A percentile compares a stretch with the other conserved stretches of the same genome.
Conservation (phyloP, 139 green algal genomes). For the Haematococcus lacustris region DNA sequence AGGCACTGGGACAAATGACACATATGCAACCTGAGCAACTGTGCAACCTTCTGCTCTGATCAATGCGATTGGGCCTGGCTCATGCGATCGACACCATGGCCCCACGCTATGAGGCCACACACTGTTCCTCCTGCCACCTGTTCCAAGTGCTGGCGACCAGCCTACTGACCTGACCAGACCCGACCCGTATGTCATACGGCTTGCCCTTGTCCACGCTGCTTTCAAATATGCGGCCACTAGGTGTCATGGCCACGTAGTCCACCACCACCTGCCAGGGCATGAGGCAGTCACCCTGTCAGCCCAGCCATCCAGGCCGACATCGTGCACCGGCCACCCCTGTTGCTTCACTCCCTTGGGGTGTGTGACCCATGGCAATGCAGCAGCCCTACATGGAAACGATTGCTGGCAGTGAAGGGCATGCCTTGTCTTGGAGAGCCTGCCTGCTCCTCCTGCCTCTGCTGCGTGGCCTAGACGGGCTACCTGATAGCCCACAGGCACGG, state of each 20-base stretch:
- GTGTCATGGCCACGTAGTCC: conserved; percentile 88
- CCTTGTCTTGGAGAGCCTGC: not conserved
- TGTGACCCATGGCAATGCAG: not conserved
- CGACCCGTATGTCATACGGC: conserved; percentile 80
- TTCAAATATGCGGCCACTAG: conserved; percentile 71
- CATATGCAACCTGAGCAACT: too few species aligned
- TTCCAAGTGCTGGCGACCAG: too few species aligned
- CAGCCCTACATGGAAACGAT: not conserved
- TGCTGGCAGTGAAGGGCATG: not conserved
- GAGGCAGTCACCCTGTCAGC: not conserved
- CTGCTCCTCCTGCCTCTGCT: not conserved
- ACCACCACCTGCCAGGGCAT: conserved; percentile 57
- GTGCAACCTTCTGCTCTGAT: too few species aligned
- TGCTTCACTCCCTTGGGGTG: not conserved
- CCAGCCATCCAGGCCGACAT: not conserved
- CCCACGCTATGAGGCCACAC: too few species aligned
- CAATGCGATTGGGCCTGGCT: too few species aligned
- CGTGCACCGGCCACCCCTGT: not conserved
- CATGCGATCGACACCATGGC: too few species aligned
- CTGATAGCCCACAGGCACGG: conserved; percentile 35
- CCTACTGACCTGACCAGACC: conserved; percentile 39
- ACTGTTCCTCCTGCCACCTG: too few species aligned
- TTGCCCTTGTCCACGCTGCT: conserved; percentile 73
- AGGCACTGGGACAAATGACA: too few species aligned
- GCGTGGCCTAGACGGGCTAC: conserved; percentile 5